phyloP scores from a whole-genome alignment of 495 filamentous ascomycete genomes.

The Lophium mytilinum region DNA sequence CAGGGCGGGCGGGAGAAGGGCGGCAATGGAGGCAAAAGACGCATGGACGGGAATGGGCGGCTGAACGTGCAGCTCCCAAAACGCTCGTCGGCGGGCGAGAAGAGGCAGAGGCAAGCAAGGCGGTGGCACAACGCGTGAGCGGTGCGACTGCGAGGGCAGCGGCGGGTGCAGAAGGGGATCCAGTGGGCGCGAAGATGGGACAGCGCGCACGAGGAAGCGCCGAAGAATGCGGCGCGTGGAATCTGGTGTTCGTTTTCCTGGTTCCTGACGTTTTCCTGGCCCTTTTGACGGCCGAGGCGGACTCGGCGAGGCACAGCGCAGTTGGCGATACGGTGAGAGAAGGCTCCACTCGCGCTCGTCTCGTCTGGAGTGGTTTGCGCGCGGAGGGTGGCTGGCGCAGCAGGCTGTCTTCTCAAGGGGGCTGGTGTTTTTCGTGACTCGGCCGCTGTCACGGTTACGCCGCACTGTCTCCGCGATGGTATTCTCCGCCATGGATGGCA shows the following conservation, averaged over 20 bases:
- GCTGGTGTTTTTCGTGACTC: no score
- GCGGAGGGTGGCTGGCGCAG: background rate
- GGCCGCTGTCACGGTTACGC: no score
- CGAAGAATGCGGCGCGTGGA: slow-evolving; percentile 15
- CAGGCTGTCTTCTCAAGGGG: no score
- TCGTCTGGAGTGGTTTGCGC: background rate
- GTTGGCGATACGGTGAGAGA: background rate
- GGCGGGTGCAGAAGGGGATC: no score
- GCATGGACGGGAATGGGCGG: slow-evolving; percentile 12
- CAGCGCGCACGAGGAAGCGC: slow-evolving; percentile 12
- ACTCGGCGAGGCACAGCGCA: slow-evolving; percentile 13
- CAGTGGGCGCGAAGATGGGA: no score
- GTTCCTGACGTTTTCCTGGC: no score
- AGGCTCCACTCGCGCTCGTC: background rate
- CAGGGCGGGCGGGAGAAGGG: no score
- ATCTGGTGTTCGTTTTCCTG: background rate
- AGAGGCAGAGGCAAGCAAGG: slow-evolving; percentile 11
- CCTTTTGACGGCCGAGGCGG: slow-evolving; percentile 2
- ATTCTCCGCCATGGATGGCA: background rate
- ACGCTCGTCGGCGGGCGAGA: slow-evolving; percentile 13
- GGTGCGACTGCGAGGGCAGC: slow-evolving; percentile 19
- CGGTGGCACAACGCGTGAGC: slow-evolving; percentile 12
- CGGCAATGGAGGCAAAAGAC: no score
- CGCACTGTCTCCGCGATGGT: background rate
- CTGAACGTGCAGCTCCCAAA: slow-evolving; percentile 2